A percentile compares a stretch with the other conserved stretches of the same genome.
Evolutionary conservation across 192 early-diverging fungal species (phyloP).

Genomic region (Spizellomyces punctatus): DNA sequence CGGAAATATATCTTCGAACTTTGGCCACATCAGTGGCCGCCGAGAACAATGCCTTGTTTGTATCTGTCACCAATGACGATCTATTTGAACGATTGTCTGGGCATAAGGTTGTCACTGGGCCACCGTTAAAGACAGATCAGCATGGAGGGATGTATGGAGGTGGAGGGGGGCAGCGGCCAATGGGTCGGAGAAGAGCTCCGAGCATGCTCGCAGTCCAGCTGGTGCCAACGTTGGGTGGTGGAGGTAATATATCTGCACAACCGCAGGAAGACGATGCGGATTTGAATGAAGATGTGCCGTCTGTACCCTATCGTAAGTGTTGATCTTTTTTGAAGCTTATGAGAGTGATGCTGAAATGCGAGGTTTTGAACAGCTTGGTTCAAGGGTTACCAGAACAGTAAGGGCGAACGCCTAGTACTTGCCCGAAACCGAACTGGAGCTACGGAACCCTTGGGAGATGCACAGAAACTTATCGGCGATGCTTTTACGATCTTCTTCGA

Average conservation of each 20-base stretch:
- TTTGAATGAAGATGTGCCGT: neutral
- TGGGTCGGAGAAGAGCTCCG: neutral
- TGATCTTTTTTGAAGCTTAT: no score
- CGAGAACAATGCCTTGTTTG: constrained; percentile 1
- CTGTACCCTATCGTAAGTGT: neutral
- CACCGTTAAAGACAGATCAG: neutral
- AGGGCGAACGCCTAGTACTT: neutral
- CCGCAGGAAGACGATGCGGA: neutral
- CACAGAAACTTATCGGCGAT: neutral
- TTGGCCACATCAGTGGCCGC: neutral
- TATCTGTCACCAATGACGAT: neutral
- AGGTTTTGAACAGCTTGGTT: neutral
- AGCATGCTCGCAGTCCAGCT: neutral
- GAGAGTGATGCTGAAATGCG: no score
- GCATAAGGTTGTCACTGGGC: neutral
- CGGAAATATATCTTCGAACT: constrained; percentile 6
- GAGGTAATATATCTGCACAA: neutral
- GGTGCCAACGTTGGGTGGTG: constrained; percentile 1
- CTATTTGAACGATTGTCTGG: neutral
- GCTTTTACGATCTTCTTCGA: neutral
- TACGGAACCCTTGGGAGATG: neutral
- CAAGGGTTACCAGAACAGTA: neutral
- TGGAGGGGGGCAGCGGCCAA: neutral
- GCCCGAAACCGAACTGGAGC: neutral
- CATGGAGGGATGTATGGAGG: neutral